Base-by-base conservation (phyloP, 495 filamentous ascomycete genomes). In the Chlorociboria aeruginascens region DNA sequence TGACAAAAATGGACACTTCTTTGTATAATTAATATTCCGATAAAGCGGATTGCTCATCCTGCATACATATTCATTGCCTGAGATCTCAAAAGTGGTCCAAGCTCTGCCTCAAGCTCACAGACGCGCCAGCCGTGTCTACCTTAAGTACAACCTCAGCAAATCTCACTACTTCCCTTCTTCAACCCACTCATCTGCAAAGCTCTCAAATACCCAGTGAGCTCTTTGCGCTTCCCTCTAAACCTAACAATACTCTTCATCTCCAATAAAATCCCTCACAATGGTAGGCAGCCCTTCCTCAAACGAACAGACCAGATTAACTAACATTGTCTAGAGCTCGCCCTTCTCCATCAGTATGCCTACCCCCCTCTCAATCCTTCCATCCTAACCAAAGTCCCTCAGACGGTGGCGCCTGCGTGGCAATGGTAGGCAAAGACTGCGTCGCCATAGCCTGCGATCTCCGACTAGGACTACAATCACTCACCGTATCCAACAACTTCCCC, bases 351-450 rank as follows among this genome's bases (percentile, higher is more conserved):
- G 86, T 92, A 79, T 62, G 78, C 51, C 47, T 10, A 38, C 46
- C 13, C 50, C 40, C 29, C 36, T 46, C 32, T 16, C 40, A 3
- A 6, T n/a, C 20, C n/a, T 31, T 34, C 31, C 33, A 46, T 14
- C n/a, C 48, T 47, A 49, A 49, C 17, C 48, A n/a, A n/a, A 25
- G 3, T 50, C 25, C 28, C 46, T 39, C 61, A 95, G 88, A 95
- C 77, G 89, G 89, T 69, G 89, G 89, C 66, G 89, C 89, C 71
- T 89, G 84, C 71, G 86, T 95, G 58, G 89, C 86, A 64, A 98
- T 97, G 92, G 88, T 92, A 46, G 92, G 92, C 73, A 97, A 97
- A 68, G 86, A 95, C 81, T 98, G 92, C 67, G 92, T 98, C 36
- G 92, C 92, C 68, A 97, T 98, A 60, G 92, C 92, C 62, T 98